Percentiles rank a stretch among this genome's conserved stretches.
phyloP scores from a whole-genome alignment of 1,284 basidiomycete genomes.

The Irpex lacteus region DNA sequence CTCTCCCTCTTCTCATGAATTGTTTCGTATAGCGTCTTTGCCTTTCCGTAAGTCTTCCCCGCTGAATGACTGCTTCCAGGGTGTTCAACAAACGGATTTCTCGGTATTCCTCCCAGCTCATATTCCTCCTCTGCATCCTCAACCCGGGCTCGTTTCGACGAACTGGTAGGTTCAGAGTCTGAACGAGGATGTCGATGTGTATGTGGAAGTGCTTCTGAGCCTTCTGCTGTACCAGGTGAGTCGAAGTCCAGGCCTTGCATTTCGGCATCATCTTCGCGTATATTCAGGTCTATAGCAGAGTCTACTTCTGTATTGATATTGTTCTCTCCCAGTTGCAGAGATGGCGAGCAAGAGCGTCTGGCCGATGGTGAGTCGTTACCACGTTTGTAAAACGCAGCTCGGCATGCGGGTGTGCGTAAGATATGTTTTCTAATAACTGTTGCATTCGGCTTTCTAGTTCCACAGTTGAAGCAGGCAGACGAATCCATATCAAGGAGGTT shows the following conservation, averaged over 20 bases:
- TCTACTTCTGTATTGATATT: not conserved
- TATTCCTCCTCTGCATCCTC: not conserved
- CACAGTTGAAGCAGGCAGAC: not conserved
- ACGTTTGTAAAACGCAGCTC: not conserved
- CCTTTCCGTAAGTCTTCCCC: not conserved
- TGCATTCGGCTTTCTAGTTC: not conserved
- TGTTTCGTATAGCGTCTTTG: not conserved
- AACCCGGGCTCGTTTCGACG: slow-evolving; percentile 1
- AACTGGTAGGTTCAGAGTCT: not conserved
- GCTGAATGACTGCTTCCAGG: not conserved
- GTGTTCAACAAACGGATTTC: not conserved
- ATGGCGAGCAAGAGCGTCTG: not conserved
- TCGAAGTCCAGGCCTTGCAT: not conserved
- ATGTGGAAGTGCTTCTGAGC: not conserved
- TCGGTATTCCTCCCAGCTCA: slow-evolving; percentile 4
- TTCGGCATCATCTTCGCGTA: not conserved
- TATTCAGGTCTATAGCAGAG: not conserved
- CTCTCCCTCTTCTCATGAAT: not conserved
- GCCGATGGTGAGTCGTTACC: not conserved
- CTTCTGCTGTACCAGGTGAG: not conserved
- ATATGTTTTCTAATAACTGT: slow-evolving; percentile 2
- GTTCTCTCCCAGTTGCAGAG: not conserved
- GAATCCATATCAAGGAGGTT: not conserved
- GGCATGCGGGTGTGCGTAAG: not conserved
- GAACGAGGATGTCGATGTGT: not conserved